A percentile compares a stretch with the other conserved stretches of the same genome.
Evolutionary conservation across 306 rosid species (phyloP).

Genomic region (Malus orientalis): DNA sequence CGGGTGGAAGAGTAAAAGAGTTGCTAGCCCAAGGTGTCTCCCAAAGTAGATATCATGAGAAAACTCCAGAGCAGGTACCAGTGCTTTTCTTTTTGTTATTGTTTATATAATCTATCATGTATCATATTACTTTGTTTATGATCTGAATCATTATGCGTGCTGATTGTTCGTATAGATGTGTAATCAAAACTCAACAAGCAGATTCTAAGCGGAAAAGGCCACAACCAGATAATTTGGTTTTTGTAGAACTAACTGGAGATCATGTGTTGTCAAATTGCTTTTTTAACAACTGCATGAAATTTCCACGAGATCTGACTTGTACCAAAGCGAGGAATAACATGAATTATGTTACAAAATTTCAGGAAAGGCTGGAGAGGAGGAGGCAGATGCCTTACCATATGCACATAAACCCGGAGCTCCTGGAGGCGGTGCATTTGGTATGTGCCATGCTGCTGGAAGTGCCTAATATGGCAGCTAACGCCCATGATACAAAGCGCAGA

Average conservation of each 20-base stretch:
- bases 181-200: not conserved
- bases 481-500: constrained; percentile 59
- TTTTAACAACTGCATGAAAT: no score
- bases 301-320: no score
- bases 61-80: constrained; percentile 93
- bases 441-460: constrained; percentile 95
- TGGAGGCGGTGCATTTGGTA: constrained; percentile 77
- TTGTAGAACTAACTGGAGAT: not conserved
- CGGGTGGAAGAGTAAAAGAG: constrained; percentile 94
- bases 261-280: not conserved
- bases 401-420: constrained; percentile 92
- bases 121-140: not conserved
- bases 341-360: constrained; percentile 3
- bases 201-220: not conserved
- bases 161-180: not conserved
- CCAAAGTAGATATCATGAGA: constrained; percentile 88
- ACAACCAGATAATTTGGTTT: no score
- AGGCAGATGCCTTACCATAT: constrained; percentile 97
- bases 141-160: not conserved
- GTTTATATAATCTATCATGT: not conserved
- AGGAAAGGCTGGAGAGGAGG: constrained; percentile 95
- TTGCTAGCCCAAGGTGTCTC: constrained; percentile 95
- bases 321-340: no score
- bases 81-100: not conserved
- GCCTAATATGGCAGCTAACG: constrained; percentile 80